Base-by-base conservation (phyloP, 2,329 filamentous ascomycete species). In the Colletotrichum euphorbiae region DNA sequence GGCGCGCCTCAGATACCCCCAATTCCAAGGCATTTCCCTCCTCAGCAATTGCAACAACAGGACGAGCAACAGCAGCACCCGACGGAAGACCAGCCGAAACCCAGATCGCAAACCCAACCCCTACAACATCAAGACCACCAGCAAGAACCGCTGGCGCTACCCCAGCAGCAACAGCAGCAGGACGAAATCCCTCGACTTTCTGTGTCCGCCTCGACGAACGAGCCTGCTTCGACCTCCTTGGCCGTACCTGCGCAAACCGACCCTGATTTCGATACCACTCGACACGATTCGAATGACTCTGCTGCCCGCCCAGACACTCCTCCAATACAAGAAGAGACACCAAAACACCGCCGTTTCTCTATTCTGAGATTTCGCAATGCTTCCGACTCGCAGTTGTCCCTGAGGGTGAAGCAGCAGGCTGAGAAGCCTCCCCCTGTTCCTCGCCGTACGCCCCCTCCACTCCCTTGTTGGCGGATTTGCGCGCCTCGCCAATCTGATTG, bases 351-450 rank as follows among this genome's bases (percentile, higher is more conserved):
- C 68, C 86, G 88, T 69, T 91, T 91, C 76, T 90, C 87, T 63
- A 83, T 97, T 79, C 83, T 97, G 80, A 90, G 91, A 75, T 94
- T 96, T 78, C 92, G 94, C 75, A 94, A 97, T 86, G 94, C 93
- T 70, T 98, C 94, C 8, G 95, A 98, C 80, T 92, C 94, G 57
- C 94, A 98, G 78, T 82, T 98, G 69, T 93, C 93, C 11, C 83
- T 89, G 33, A 88, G 89, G 77, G 91, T 91, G 59, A 94, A 91
- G 77, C 87, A 91, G 74, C 90, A 93, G 63, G 82, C 83, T 69
- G 82, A 85, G 74, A 85, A 82, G 73, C 79, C 83, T 21, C 88
- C 84, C 74, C 89, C 84, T 73, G 83, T 87, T 75, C 89, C 83
- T 76, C 86, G 81, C 80, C 86, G 83, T 89, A 88, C 72, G 79